Base-by-base conservation (phyloP, 768 basidiomycete genomes). In the Ramaria sp. region DNA sequence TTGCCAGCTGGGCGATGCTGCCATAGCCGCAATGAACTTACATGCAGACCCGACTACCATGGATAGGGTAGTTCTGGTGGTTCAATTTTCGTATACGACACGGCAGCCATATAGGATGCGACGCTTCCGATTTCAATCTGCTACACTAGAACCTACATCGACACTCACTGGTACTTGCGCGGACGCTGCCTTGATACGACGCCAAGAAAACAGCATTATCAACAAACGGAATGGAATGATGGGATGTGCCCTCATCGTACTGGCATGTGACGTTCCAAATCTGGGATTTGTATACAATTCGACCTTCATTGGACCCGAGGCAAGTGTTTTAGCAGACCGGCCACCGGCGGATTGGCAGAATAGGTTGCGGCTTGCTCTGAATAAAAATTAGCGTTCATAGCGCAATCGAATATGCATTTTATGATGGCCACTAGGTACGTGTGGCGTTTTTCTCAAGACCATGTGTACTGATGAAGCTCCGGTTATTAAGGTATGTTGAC, bases 241-340 rank as follows among this genome's bases (percentile, higher is more conserved):
- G 20, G 55, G 55, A 34, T 57, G 55, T 43, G 33, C 47, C n/a
- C 55, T 57, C 46, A 47, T 57, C 37, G 47, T 57, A 3, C 55
- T 57, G 3, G 45, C 55, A 9, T 57, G 55, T 39, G 13, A 57
- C 6, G 46, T 57, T n/a, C 55, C 55, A 11, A n/a, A 11, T 34
- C 24, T 57, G 17, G 55, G 55, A 17, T 38, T 50, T 30, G 42
- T 57, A 1, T 57, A 49, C 48, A 48, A 38, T 17, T 48, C 55
- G 15, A 57, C 55, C 17, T 57, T 39, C 30, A 45, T 57, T 33
- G 55, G 46, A 2, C 55, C 55, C 7, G 55, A 57, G 38, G 27
- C 19, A 17, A 50, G 34, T 47, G 46, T 57, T 9, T 30, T 57
- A 3, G 27, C 30, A 17, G 17, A 31, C n/a, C 31, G 7, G 12